These are phyloP conservation scores for Ogataea ganodermae DNA, from an alignment of 805 yeast genomes.

Conservation along the genomic window DNA sequence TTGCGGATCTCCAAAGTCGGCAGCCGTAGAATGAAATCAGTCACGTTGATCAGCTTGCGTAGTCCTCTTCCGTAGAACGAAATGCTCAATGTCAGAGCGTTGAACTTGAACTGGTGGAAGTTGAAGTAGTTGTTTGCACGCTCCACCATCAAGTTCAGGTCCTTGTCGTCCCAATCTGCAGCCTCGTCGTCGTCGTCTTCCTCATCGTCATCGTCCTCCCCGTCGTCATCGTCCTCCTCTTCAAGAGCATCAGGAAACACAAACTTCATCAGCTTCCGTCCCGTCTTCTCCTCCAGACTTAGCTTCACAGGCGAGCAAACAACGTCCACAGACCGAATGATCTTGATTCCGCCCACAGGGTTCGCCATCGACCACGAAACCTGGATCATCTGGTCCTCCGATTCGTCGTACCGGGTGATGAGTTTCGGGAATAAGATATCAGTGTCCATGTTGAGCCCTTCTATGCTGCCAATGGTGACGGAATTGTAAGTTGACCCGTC, in stretches of 20 bases:
- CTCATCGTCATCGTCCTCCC: conserved; percentile 14
- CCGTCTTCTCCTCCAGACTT: conserved; percentile 71
- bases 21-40: conserved; percentile 63
- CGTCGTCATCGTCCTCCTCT: conserved; percentile 8
- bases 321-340: conserved; percentile 65
- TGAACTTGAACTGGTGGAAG: conserved; percentile 57
- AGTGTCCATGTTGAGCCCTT: conserved; percentile 64
- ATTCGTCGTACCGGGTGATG: conserved; percentile 48
- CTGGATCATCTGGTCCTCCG: conserved; percentile 38
- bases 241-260: conserved; percentile 55
- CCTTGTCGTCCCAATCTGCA: conserved; percentile 6
- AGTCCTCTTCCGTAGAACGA: conserved; percentile 79
- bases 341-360: conserved; percentile 90
- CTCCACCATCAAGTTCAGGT: conserved; percentile 60
- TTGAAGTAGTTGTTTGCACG: conserved; percentile 76
- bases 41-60: conserved; percentile 71
- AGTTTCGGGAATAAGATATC: conserved; percentile 69
- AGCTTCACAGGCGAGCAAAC: conserved; percentile 65
- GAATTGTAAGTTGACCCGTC: conserved; percentile 69
- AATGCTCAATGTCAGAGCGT: conserved; percentile 56
- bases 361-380: conserved; percentile 76
- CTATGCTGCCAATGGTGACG: conserved; percentile 60
- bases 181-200: conserved; percentile 17
- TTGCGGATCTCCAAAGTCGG: conserved; percentile 62
- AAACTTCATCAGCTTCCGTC: conserved; percentile 62